phyloP scores from a whole-genome alignment of 805 yeast genomes.

The Nakazawaea siamensis region DNA sequence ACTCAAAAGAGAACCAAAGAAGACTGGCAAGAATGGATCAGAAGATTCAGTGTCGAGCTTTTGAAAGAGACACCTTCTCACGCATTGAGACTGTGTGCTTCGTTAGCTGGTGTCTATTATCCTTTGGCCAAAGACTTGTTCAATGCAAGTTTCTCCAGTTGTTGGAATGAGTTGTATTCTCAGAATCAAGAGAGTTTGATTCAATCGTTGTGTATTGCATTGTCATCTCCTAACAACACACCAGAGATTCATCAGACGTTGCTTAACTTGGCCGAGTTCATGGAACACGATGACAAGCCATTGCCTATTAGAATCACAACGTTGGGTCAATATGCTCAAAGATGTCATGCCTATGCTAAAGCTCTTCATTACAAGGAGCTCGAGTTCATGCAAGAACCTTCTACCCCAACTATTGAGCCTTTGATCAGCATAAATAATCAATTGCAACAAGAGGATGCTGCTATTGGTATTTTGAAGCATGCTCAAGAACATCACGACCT shows the following conservation, averaged over 20 bases:
- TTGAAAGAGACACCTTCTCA: slow-evolving; percentile 91
- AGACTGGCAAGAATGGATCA: slow-evolving; percentile 98
- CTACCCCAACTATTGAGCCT: slow-evolving; percentile 86
- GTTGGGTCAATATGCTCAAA: slow-evolving; percentile 84
- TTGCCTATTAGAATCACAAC: slow-evolving; percentile 87
- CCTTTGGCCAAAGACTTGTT: slow-evolving; percentile 87
- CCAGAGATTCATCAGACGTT: slow-evolving; percentile 93
- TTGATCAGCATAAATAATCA: slow-evolving; percentile 89
- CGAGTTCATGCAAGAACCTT: slow-evolving; percentile 90
- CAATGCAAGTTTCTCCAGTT: slow-evolving; percentile 90
- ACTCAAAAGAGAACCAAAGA: slow-evolving; percentile 82
- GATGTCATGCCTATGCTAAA: slow-evolving; percentile 96
- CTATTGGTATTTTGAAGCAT: slow-evolving; percentile 91
- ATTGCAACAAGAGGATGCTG: slow-evolving; percentile 94
- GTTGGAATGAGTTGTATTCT: slow-evolving; percentile 89
- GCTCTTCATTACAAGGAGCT: slow-evolving; percentile 93
- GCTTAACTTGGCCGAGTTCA: slow-evolving; percentile 84
- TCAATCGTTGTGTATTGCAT: slow-evolving; percentile 75
- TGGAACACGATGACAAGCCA: slow-evolving; percentile 96
- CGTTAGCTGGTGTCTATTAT: slow-evolving; percentile 76
- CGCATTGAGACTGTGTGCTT: slow-evolving; percentile 88
- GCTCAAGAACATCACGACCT: slow-evolving; percentile 87
- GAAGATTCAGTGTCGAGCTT: slow-evolving; percentile 76
- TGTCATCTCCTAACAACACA: slow-evolving; percentile 85
- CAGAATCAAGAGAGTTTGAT: slow-evolving; percentile 87